Conservation (phyloP, 139 green algal species). For the Chlamydomonas asymmetrica region DNA sequence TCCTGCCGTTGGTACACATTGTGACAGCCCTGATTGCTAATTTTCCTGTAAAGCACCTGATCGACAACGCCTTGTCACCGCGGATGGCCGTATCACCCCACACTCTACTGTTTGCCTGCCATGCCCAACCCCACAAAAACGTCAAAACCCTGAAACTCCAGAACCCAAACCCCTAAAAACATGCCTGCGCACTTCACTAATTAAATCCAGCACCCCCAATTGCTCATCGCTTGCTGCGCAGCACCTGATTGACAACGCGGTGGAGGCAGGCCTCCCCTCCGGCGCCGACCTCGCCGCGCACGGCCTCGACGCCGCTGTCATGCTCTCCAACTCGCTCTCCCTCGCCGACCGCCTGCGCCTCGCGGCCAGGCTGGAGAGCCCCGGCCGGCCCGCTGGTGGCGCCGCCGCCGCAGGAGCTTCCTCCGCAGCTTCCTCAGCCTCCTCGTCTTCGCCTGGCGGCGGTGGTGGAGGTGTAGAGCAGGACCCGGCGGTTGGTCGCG, state of each 20-base stretch:
- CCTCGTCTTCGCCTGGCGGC: neutral
- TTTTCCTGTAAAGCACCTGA: too few relatives aligned
- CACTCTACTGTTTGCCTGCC: too few relatives aligned
- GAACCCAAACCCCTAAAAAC: too few relatives aligned
- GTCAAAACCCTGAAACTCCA: too few relatives aligned
- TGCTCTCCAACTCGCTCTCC: slow-evolving; percentile 49
- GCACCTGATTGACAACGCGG: slow-evolving; percentile 34
- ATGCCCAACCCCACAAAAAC: too few relatives aligned
- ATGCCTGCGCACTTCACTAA: neutral
- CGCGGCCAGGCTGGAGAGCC: slow-evolving; percentile 24
- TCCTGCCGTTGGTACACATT: too few relatives aligned
- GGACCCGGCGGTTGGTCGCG: slow-evolving; percentile 4
- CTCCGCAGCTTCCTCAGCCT: neutral
- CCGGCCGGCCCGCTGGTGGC: neutral
- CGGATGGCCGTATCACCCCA: too few relatives aligned
- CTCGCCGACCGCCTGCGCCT: slow-evolving; percentile 47
- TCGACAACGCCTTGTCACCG: too few relatives aligned
- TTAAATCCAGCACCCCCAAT: neutral
- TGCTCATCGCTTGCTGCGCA: slow-evolving; percentile 1
- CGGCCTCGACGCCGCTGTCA: slow-evolving; percentile 53
- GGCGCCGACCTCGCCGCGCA: slow-evolving; percentile 22
- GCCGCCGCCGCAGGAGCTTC: neutral
- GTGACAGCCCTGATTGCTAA: too few relatives aligned
- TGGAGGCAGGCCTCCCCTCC: slow-evolving; percentile 54
- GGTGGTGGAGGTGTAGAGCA: neutral